Evolutionary conservation across 2,329 filamentous ascomycete species (phyloP).

Genomic region (Cladosporium sp.): DNA sequence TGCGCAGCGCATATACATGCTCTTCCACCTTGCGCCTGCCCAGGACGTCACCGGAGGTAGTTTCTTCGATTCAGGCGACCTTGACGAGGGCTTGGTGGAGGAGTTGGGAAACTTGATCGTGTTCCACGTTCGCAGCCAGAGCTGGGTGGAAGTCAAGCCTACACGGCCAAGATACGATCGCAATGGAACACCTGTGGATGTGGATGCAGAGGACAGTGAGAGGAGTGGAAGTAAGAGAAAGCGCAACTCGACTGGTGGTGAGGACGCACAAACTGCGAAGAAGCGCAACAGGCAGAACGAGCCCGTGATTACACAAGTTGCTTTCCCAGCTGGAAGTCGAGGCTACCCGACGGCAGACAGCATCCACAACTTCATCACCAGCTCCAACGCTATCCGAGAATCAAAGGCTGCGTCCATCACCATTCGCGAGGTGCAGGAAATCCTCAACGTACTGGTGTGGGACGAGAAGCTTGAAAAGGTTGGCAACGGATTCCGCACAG

Average conservation of each 20-base stretch:
- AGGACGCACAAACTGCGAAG: constrained; percentile 29
- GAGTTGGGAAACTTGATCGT: constrained; percentile 70
- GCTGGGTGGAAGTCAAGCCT: constrained; percentile 57
- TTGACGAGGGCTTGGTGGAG: constrained; percentile 85
- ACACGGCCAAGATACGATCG: constrained; percentile 14
- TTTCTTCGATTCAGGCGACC: constrained; percentile 88
- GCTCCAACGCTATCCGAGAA: constrained; percentile 66
- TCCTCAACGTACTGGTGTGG: constrained; percentile 83
- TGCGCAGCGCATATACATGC: constrained; percentile 93
- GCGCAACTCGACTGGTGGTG: constrained; percentile 24
- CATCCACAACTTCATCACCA: constrained; percentile 70
- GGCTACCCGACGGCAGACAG: constrained; percentile 76
- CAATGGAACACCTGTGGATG: neutral
- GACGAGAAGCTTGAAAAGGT: constrained; percentile 75
- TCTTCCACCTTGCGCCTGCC: constrained; percentile 75
- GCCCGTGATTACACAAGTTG: constrained; percentile 24
- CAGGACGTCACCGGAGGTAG: constrained; percentile 90
- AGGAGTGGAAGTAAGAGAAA: constrained; percentile 26
- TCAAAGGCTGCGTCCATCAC: constrained; percentile 47
- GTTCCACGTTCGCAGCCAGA: constrained; percentile 66
- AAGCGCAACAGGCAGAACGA: constrained; percentile 21
- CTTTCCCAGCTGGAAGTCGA: constrained; percentile 36
- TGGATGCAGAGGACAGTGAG: constrained; percentile 5
- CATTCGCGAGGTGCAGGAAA: constrained; percentile 74
- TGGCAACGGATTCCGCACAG: constrained; percentile 47